Evolutionary conservation across 78 protist species (phyloP).

Genomic region (Pigoraptor vietnamica): DNA sequence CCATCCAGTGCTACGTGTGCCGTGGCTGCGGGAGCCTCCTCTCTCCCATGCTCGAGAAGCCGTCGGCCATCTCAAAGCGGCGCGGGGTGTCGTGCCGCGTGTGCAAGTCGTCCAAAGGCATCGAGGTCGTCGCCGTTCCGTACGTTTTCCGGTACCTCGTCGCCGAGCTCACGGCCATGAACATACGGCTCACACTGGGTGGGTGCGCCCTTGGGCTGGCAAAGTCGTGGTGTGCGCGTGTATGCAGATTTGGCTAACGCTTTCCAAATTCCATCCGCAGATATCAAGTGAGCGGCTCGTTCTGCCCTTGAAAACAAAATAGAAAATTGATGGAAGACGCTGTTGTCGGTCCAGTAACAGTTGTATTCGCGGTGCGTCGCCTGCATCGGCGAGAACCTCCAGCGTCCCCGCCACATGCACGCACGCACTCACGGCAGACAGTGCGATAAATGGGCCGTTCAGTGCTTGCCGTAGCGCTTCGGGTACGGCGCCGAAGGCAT

Average conservation of each 20-base stretch:
- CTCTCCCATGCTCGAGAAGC: conserved; percentile 7
- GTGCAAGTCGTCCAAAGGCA: conserved; percentile 16
- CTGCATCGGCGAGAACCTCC: no score
- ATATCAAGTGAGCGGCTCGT: no score
- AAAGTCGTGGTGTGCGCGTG: background rate
- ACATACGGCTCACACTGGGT: conserved; percentile 40
- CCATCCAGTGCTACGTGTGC: conserved; percentile 43
- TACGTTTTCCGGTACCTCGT: conserved; percentile 82
- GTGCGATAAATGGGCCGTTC: no score
- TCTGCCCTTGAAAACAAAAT: no score
- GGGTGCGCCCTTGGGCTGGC: background rate
- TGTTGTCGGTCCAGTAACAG: no score
- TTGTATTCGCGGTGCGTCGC: no score
- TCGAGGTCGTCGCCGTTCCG: conserved; percentile 57
- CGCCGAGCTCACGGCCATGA: conserved; percentile 85
- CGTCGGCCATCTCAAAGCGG: background rate
- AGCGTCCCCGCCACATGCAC: no score
- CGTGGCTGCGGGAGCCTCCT: conserved; percentile 62
- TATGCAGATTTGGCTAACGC: background rate
- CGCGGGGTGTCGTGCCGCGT: background rate
- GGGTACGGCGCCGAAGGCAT: no score
- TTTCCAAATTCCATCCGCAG: background rate
- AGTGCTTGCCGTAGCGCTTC: no score
- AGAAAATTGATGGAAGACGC: no score
- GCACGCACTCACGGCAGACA: no score